phyloP scores from a whole-genome alignment of 805 yeast genomes.

The Blastobotrys chiropterorum region DNA sequence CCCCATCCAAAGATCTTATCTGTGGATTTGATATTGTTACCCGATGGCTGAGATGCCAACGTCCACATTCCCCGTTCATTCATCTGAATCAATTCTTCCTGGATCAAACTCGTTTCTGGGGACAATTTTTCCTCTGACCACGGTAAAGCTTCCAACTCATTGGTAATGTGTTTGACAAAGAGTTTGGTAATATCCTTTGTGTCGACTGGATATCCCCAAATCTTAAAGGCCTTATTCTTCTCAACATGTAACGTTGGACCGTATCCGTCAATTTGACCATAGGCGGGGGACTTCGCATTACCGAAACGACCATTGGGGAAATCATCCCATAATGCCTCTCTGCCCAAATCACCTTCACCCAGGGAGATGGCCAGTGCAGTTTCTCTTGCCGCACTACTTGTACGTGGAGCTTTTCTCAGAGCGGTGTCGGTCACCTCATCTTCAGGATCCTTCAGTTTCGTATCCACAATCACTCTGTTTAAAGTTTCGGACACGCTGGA shows the following conservation, averaged over 20 bases:
- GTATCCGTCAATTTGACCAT: slow-evolving; percentile 96
- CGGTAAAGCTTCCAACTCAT: slow-evolving; percentile 73
- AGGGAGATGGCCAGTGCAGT: slow-evolving; percentile 70
- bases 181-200: slow-evolving; percentile 55
- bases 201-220: slow-evolving; percentile 76
- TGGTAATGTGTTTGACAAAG: slow-evolving; percentile 67
- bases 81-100: slow-evolving; percentile 77
- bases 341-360: slow-evolving; percentile 78
- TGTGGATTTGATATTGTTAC: slow-evolving; percentile 67
- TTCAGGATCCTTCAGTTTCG: slow-evolving; percentile 15
- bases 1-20: slow-evolving; percentile 98
- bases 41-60: slow-evolving; percentile 93
- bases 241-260: slow-evolving; percentile 85
- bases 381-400: slow-evolving; percentile 3
- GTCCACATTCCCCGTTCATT: slow-evolving; percentile 76
- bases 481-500: neutral
- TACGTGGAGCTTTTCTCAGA: slow-evolving; percentile 4
- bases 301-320: slow-evolving; percentile 95
- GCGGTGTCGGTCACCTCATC: slow-evolving; percentile 27
- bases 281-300: slow-evolving; percentile 92
- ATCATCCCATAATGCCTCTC: slow-evolving; percentile 96
- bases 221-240: slow-evolving; percentile 54
- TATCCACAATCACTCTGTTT: slow-evolving; percentile 36
- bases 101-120: slow-evolving; percentile 88
- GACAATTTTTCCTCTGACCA: slow-evolving; percentile 86